Evolutionary conservation across 2,329 filamentous ascomycete species (phyloP).

Genomic region (Fonsecaea nubica): DNA sequence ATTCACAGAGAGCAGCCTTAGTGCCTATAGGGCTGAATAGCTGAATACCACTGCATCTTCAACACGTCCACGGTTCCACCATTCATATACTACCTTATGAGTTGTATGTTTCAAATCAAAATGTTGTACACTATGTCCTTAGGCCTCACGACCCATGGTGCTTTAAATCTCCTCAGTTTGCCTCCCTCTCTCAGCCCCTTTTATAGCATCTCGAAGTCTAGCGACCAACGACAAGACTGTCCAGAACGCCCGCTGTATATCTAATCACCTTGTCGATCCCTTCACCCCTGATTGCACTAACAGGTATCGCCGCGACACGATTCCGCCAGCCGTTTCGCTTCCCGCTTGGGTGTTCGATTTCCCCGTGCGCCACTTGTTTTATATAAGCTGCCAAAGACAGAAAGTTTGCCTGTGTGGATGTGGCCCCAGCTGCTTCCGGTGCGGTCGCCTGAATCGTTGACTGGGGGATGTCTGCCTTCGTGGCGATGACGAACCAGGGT

Average conservation of each 20-base stretch:
- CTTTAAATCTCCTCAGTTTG: not conserved
- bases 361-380: constrained; percentile 66
- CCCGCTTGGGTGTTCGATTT: constrained; percentile 76
- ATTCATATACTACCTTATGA: too few relatives aligned
- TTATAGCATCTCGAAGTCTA: not conserved
- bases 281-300: constrained; percentile 87
- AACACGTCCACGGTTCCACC: not conserved
- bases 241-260: constrained; percentile 51
- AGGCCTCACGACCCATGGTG: too few relatives aligned
- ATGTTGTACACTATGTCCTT: not conserved
- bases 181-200: not conserved
- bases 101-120: not conserved
- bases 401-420: constrained; percentile 77
- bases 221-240: constrained; percentile 37
- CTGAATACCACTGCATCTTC: constrained; percentile 22
- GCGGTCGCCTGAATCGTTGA: not conserved
- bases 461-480: constrained; percentile 77
- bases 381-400: constrained; percentile 73
- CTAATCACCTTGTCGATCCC: constrained; percentile 68
- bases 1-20: constrained; percentile 13
- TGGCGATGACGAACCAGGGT: constrained; percentile 95
- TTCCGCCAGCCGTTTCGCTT: constrained; percentile 66
- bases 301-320: constrained; percentile 71
- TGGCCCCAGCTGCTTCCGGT: constrained; percentile 44
- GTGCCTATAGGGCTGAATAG: constrained; percentile 13